phyloP scores from a whole-genome alignment of 2,329 filamentous ascomycete species.

The Xylaria sp. region DNA sequence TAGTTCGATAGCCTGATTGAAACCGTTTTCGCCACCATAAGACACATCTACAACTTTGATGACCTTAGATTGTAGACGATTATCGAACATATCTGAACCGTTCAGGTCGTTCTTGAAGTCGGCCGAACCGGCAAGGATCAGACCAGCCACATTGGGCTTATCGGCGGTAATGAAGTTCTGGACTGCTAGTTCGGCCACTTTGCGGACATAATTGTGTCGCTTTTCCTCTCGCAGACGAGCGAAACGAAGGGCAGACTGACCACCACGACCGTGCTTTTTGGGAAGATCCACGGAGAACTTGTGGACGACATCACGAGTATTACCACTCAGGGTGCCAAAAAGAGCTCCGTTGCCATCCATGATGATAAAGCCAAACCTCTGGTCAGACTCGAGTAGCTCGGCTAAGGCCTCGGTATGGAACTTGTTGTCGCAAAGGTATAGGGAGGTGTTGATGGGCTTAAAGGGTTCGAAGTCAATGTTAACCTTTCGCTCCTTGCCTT shows the following conservation, averaged over 20 bases:
- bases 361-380: conserved; percentile 99
- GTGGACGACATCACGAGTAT: conserved; percentile 95
- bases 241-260: conserved; percentile 99
- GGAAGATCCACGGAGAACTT: conserved; percentile 99
- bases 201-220: conserved; percentile 99
- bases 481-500: conserved; percentile 99
- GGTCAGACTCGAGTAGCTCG: conserved; percentile 97
- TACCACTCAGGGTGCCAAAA: conserved; percentile 96
- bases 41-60: conserved; percentile 99
- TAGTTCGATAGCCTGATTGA: conserved; percentile 99
- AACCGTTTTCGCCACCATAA: conserved; percentile 98
- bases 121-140: conserved; percentile 95
- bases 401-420: conserved; percentile 98
- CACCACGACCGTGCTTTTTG: conserved; percentile 99
- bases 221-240: conserved; percentile 99
- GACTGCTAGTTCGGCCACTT: conserved; percentile 96
- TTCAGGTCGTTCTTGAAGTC: conserved; percentile 99
- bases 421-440: conserved; percentile 99
- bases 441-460: conserved; percentile 99
- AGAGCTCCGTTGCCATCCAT: conserved; percentile 99
- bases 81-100: conserved; percentile 96
- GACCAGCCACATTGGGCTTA: conserved; percentile 96
- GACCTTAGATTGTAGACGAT: conserved; percentile 90
- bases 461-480: conserved; percentile 99
- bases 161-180: conserved; percentile 99